Percentiles rank a stretch among this genome's conserved stretches.
Conservation (phyloP, 768 basidiomycete genomes). For the Daedalea quercina region DNA sequence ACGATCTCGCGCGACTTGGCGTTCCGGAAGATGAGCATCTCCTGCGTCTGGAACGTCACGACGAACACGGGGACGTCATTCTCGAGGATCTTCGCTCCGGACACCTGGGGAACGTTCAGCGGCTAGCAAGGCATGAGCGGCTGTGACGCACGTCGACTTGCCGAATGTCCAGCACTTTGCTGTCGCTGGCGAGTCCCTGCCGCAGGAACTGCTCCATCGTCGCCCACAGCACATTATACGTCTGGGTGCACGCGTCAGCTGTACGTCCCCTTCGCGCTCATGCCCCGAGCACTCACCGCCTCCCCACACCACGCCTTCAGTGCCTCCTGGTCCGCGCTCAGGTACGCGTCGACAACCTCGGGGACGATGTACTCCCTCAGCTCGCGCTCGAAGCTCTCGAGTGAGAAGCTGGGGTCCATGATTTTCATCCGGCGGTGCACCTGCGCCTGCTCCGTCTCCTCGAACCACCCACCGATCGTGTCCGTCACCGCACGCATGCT, state of each 20-base stretch:
- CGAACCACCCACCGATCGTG: slow-evolving; percentile 85
- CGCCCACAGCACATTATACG: slow-evolving; percentile 97
- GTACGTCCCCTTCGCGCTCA: too few relatives aligned
- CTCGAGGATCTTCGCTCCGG: slow-evolving; percentile 84
- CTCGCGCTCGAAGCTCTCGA: slow-evolving; percentile 85
- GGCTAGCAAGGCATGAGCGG: background rate
- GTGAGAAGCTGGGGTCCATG: slow-evolving; percentile 84
- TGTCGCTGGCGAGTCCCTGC: slow-evolving; percentile 88
- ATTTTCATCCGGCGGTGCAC: slow-evolving; percentile 81
- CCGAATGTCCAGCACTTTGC: slow-evolving; percentile 93
- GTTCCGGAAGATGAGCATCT: slow-evolving; percentile 87
- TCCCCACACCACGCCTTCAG: slow-evolving; percentile 92
- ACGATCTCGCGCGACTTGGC: slow-evolving; percentile 81
- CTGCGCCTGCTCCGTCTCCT: slow-evolving; percentile 98
- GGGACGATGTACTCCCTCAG: slow-evolving; percentile 95
- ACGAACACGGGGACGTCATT: slow-evolving; percentile 87
- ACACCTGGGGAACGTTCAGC: slow-evolving; percentile 42
- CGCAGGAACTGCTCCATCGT: slow-evolving; percentile 92
- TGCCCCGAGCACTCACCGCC: slow-evolving; percentile 69
- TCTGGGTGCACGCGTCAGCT: too few relatives aligned
- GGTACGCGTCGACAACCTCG: slow-evolving; percentile 93
- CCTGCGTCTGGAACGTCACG: slow-evolving; percentile 89
- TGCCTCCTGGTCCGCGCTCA: slow-evolving; percentile 83
- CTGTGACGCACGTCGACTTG: slow-evolving; percentile 79
- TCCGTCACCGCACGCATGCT: slow-evolving; percentile 78